Conservation (phyloP, 2,329 filamentous ascomycete genomes). For the Xylaria sp. region DNA sequence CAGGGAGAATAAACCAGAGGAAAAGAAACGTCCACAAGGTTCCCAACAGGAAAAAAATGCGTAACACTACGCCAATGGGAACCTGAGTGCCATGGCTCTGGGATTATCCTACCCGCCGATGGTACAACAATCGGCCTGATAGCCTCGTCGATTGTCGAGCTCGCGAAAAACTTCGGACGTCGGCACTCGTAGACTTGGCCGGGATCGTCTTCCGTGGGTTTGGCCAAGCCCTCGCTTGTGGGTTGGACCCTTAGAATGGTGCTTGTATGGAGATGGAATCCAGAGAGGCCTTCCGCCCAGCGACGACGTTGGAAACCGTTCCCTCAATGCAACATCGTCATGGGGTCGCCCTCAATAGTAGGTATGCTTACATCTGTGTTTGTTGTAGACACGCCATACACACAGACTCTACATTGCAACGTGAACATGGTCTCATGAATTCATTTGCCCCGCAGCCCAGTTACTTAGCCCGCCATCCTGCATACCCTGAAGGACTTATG, state of each 20-base stretch:
- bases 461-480: conserved; percentile 23
- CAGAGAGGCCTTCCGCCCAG: conserved; percentile 16
- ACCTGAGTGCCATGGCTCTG: conserved; percentile 23
- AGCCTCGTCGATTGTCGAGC: conserved; percentile 25
- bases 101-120: conserved; percentile 9
- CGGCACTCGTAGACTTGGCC: conserved; percentile 30
- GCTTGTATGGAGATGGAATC: conserved; percentile 1
- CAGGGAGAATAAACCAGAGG: neutral
- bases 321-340: conserved; percentile 32
- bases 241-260: conserved; percentile 29
- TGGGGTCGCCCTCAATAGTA: conserved; percentile 32
- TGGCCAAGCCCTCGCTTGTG: conserved; percentile 34
- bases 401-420: conserved; percentile 24
- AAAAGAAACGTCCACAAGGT: neutral
- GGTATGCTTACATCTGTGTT: conserved; percentile 23
- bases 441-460: conserved; percentile 30
- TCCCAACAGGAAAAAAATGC: conserved; percentile 7
- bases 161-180: conserved; percentile 28
- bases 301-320: conserved; percentile 29
- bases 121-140: conserved; percentile 31
- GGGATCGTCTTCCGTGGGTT: conserved; percentile 31
- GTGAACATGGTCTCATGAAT: conserved; percentile 30
- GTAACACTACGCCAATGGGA: conserved; percentile 24
- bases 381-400: conserved; percentile 18
- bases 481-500: conserved; percentile 15